Percentiles rank a stretch among this genome's conserved stretches.
phyloP scores from a whole-genome alignment of 805 yeast species.

The Wickerhamomyces rabaulensis region DNA sequence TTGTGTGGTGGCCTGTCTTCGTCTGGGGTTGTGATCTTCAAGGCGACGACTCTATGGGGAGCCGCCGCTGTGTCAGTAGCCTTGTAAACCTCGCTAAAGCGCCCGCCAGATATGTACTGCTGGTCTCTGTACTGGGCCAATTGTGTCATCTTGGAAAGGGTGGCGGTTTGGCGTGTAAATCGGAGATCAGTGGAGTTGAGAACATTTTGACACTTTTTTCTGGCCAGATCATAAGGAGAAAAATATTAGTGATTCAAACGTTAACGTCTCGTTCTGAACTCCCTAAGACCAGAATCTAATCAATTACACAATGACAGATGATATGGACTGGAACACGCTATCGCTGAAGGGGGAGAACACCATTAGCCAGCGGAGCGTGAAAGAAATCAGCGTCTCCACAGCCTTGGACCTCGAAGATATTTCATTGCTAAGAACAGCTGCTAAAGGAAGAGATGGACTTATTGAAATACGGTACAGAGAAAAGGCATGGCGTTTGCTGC shows the following conservation, averaged over 20 bases:
- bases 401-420: constrained; percentile 29
- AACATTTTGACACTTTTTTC: neutral
- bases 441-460: constrained; percentile 44
- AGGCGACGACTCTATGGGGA: constrained; percentile 27
- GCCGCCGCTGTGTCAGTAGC: constrained; percentile 13
- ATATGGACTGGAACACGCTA: constrained; percentile 43
- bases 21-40: constrained; percentile 44
- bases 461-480: constrained; percentile 36
- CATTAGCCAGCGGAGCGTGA: constrained; percentile 4
- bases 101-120: constrained; percentile 34
- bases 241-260: too few species aligned
- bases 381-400: constrained; percentile 31
- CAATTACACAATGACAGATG: neutral
- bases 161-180: neutral
- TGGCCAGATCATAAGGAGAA: too few species aligned
- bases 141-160: neutral
- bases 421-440: constrained; percentile 27
- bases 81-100: constrained; percentile 37
- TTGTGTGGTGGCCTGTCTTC: constrained; percentile 51
- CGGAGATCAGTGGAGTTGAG: neutral
- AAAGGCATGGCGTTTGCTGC: constrained; percentile 46
- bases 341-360: constrained; percentile 32
- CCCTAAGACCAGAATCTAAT: neutral
- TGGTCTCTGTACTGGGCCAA: constrained; percentile 10
- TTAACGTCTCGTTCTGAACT: too few species aligned